Evolutionary conservation across 768 basidiomycete species (phyloP).

Genomic region (Steccherinum ochraceum): DNA sequence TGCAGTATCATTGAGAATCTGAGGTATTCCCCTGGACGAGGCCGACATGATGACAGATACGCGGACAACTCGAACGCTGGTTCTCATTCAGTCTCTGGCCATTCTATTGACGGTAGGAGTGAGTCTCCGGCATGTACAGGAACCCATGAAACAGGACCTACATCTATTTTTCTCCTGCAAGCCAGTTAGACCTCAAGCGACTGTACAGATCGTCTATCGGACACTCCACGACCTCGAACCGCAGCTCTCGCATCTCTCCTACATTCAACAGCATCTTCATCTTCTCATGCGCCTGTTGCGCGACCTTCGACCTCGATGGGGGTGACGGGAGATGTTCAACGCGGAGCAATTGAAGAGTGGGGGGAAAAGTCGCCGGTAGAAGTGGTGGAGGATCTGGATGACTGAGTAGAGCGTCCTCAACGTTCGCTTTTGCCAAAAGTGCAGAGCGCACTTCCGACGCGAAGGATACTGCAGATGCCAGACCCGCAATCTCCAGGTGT

Average conservation of each 20-base stretch:
- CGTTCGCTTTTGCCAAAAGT: slow-evolving; percentile 7
- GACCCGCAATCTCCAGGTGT: slow-evolving; percentile 35
- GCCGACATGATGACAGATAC: no score
- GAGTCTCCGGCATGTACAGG: no score
- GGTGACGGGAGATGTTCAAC: background rate
- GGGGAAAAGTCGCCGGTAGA: background rate
- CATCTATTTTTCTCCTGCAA: no score
- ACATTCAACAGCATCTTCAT: background rate
- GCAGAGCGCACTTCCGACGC: slow-evolving; percentile 31
- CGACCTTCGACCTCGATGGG: background rate
- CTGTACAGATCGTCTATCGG: no score
- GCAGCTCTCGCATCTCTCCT: background rate
- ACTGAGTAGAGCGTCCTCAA: background rate
- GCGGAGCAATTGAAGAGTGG: background rate
- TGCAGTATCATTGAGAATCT: no score
- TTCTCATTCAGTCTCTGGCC: no score
- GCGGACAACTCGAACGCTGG: no score
- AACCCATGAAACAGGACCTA: no score
- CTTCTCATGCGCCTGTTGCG: background rate
- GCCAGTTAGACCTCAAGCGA: no score
- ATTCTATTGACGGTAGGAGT: no score
- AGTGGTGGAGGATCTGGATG: background rate
- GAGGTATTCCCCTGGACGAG: no score
- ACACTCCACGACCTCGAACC: background rate
- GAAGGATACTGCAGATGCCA: slow-evolving; percentile 36